A percentile compares a stretch with the other conserved stretches of the same genome.
phyloP scores from a whole-genome alignment of 371 early-diverging fungal species.

The Zopfochytrium polystomum region DNA sequence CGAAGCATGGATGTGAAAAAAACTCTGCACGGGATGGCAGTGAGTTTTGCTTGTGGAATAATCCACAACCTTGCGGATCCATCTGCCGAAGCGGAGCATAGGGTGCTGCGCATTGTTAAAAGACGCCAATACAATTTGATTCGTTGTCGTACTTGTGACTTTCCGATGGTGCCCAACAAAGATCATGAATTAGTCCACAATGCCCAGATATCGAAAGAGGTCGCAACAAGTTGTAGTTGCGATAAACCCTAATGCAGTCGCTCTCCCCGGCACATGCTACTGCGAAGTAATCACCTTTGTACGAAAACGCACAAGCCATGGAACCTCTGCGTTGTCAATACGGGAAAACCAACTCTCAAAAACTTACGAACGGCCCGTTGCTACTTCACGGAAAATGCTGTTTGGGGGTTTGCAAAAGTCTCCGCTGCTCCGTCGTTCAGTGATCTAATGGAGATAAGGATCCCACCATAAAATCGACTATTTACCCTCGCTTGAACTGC shows the following conservation, averaged over 20 bases:
- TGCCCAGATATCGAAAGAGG: too few species aligned
- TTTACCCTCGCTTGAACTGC: neutral
- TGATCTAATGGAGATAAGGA: neutral
- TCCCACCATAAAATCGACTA: too few species aligned
- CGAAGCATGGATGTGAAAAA: neutral
- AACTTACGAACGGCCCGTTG: too few species aligned
- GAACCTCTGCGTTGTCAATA: too few species aligned
- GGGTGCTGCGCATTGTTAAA: neutral
- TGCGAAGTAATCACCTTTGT: conserved; percentile 38
- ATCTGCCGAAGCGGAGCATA: neutral
- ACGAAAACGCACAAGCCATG: conserved; percentile 39
- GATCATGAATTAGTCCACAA: neutral
- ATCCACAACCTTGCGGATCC: neutral
- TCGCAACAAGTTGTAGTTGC: too few species aligned
- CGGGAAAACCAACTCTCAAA: too few species aligned
- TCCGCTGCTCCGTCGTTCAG: conserved; percentile 11
- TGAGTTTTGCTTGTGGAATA: too few species aligned
- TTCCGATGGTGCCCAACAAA: neutral
- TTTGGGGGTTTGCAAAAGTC: neutral
- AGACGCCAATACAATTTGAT: too few species aligned
- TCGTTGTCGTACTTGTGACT: too few species aligned
- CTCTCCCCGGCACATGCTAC: too few species aligned
- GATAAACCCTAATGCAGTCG: too few species aligned
- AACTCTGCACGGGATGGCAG: too few species aligned
- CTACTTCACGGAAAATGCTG: conserved; percentile 13